These are phyloP conservation scores for Botryotinia convoluta DNA, from an alignment of 2,329 filamentous ascomycete genomes.

Conservation along the genomic window DNA sequence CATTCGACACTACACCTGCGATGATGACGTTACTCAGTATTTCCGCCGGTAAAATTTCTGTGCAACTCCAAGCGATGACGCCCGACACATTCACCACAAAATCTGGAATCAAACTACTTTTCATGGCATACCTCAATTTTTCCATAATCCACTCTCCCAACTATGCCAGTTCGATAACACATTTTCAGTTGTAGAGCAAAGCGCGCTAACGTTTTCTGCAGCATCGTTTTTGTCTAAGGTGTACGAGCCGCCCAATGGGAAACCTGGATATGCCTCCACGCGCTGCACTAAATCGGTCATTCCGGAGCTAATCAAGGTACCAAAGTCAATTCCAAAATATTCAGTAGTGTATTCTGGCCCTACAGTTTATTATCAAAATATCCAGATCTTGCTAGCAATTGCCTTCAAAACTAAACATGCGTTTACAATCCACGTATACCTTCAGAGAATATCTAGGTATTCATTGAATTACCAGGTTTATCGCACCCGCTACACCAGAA, in stretches of 20 bases:
- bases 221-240: not conserved
- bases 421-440: not conserved
- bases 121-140: not conserved
- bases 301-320: not conserved
- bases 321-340: not conserved
- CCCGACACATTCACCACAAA: not conserved
- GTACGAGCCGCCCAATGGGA: not conserved
- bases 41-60: not conserved
- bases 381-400: not conserved
- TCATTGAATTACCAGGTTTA: not conserved
- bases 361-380: not conserved
- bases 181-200: not conserved
- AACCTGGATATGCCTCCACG: not conserved
- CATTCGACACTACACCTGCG: not conserved
- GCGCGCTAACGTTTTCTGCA: not conserved
- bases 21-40: not conserved
- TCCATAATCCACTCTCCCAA: not conserved
- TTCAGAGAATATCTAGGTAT: not conserved
- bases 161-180: not conserved
- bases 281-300: not conserved
- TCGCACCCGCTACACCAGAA: not conserved
- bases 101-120: not conserved
- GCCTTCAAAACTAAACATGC: not conserved
- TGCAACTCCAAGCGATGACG: not conserved
- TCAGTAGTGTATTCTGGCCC: not conserved